These are phyloP conservation scores for Cicer yamashitae DNA, from an alignment of 306 rosid genomes.

Conservation along the genomic window DNA sequence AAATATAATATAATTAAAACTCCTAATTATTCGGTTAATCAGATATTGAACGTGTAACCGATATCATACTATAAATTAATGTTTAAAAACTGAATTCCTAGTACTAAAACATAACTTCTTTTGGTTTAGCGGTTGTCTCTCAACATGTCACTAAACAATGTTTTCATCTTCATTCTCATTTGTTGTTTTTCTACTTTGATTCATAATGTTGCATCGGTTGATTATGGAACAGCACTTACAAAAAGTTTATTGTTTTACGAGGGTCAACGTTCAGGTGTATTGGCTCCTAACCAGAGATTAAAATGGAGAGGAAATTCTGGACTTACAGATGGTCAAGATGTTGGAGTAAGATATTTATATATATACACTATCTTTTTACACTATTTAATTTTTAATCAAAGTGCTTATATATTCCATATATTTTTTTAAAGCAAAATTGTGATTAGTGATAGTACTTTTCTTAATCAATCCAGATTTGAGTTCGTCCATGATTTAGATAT, in stretches of 20 bases:
- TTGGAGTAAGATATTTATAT: conserved; percentile 40
- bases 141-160: conserved; percentile 13
- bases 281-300: conserved; percentile 54
- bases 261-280: conserved; percentile 67
- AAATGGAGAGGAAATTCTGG: conserved; percentile 69
- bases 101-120: background rate
- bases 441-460: no score
- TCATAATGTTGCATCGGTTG: conserved; percentile 22
- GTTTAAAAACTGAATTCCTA: background rate
- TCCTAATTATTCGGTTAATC: background rate
- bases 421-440: no score
- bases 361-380: background rate
- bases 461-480: no score
- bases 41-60: background rate
- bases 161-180: background rate
- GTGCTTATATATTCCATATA: no score
- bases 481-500: no score
- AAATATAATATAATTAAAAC: background rate
- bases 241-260: conserved; percentile 60
- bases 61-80: background rate
- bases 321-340: conserved; percentile 59
- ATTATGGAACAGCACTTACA: conserved; percentile 53
- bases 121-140: background rate
- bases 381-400: no score
- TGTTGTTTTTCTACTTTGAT: conserved; percentile 5